Percentiles rank a stretch among this genome's conserved stretches.
Evolutionary conservation across 441 rosid species (phyloP).

Genomic region (Hura crepitans): DNA sequence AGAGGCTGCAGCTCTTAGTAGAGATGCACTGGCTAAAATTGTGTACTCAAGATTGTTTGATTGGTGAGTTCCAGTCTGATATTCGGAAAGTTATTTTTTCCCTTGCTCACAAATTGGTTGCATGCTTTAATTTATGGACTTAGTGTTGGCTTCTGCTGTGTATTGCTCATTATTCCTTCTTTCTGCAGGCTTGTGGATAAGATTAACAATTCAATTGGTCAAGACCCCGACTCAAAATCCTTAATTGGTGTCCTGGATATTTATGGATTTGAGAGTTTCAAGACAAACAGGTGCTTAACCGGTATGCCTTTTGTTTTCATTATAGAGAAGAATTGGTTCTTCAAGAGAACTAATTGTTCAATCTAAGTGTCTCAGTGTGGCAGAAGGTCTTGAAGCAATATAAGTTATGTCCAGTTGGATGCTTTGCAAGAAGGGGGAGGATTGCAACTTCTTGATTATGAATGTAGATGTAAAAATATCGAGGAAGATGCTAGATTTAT

Average conservation of each 20-base stretch:
- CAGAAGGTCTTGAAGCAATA: slow-evolving; percentile 16
- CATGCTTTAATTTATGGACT: slow-evolving; percentile 19
- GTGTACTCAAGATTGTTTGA: slow-evolving; percentile 91
- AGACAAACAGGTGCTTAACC: slow-evolving; percentile 95
- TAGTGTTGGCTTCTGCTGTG: slow-evolving; percentile 2
- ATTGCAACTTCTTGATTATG: not conserved
- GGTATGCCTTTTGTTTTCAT: slow-evolving; percentile 55
- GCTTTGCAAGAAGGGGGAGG: not conserved
- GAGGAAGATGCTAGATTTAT: slow-evolving; percentile 5
- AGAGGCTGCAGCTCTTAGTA: slow-evolving; percentile 71
- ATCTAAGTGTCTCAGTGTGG: slow-evolving; percentile 13
- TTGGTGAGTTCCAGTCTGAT: slow-evolving; percentile 49
- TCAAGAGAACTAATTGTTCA: slow-evolving; percentile 21
- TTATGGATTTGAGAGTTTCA: slow-evolving; percentile 98
- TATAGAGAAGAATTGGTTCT: slow-evolving; percentile 29
- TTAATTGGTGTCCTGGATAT: slow-evolving; percentile 95
- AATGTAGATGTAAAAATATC: not conserved
- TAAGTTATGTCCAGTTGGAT: slow-evolving; percentile 17
- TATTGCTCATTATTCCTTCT: slow-evolving; percentile 18
- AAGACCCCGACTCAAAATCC: slow-evolving; percentile 76
- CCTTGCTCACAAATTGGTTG: slow-evolving; percentile 10
- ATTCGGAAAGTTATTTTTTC: slow-evolving; percentile 17
- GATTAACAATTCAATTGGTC: slow-evolving; percentile 84
- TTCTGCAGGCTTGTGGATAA: slow-evolving; percentile 78
- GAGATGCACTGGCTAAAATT: slow-evolving; percentile 94